A percentile compares a stretch with the other conserved stretches of the same genome.
Conservation (phyloP, 2,329 filamentous ascomycete genomes). For the Aureobasidium sp. region DNA sequence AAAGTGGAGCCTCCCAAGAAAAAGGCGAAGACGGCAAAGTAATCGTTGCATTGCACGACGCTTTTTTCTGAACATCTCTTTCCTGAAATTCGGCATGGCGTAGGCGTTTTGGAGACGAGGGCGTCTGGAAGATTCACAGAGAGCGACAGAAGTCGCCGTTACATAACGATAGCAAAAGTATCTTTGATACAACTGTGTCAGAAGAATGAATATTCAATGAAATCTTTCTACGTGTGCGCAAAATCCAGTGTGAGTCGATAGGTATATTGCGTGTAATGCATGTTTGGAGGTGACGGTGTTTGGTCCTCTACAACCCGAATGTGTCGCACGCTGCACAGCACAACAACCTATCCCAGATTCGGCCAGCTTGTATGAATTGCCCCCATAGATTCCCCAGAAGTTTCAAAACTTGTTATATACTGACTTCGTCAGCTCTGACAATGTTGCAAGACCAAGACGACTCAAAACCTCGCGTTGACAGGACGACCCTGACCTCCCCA, state of each 20-base stretch:
- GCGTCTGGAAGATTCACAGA: neutral
- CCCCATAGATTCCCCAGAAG: too few relatives aligned
- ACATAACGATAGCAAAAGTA: neutral
- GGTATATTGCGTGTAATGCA: too few relatives aligned
- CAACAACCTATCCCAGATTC: neutral
- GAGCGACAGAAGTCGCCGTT: neutral
- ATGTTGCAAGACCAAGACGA: neutral
- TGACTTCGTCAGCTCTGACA: neutral
- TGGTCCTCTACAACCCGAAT: too few relatives aligned
- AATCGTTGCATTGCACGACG: neutral
- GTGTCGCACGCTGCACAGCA: too few relatives aligned
- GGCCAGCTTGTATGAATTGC: neutral
- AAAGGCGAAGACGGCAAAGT: slow-evolving; percentile 48
- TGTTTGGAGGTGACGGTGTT: too few relatives aligned
- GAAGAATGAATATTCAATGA: neutral
- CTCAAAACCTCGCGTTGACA: neutral
- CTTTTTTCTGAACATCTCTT: neutral
- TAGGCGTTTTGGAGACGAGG: slow-evolving; percentile 10
- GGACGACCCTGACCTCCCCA: neutral
- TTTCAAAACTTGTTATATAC: too few relatives aligned
- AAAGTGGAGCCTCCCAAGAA: slow-evolving; percentile 56
- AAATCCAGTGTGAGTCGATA: too few relatives aligned
- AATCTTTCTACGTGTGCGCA: too few relatives aligned
- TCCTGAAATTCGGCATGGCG: slow-evolving; percentile 1
- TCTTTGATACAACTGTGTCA: neutral